These are phyloP conservation scores for Barnettozyma sp. DNA, from an alignment of 805 yeast species.

Conservation along the genomic window DNA sequence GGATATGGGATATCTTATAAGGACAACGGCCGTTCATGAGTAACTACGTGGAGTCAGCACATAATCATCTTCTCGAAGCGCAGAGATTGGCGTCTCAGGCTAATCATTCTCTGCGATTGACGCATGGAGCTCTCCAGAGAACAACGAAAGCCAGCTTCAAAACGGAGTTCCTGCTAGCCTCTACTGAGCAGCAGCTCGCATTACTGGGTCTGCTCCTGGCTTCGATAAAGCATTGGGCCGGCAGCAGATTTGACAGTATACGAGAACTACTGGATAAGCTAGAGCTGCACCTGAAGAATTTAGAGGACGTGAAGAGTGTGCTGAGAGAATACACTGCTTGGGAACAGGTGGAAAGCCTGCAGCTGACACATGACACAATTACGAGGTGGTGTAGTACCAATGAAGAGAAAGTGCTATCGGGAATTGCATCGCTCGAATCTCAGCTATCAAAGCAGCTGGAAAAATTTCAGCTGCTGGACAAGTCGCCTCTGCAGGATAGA, in stretches of 20 bases:
- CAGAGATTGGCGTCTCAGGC: conserved; percentile 4
- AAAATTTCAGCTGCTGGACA: conserved; percentile 24
- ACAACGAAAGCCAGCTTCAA: conserved; percentile 24
- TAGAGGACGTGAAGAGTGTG: conserved; percentile 29
- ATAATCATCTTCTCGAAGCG: neutral
- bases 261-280: conserved; percentile 21
- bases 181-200: conserved; percentile 42
- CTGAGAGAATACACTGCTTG: conserved; percentile 43
- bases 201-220: conserved; percentile 30
- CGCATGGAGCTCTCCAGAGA: neutral
- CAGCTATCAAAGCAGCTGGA: conserved; percentile 2
- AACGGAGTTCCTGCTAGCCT: conserved; percentile 37
- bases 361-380: conserved; percentile 11
- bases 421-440: conserved; percentile 15
- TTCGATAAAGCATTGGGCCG: conserved; percentile 27
- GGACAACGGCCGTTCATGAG: no score
- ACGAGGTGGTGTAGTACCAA: conserved; percentile 12
- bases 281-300: conserved; percentile 26
- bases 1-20: no score
- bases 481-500: conserved; percentile 23
- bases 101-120: neutral
- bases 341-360: conserved; percentile 28
- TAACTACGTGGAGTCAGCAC: conserved; percentile 16
- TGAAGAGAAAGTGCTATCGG: conserved; percentile 26
- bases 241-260: conserved; percentile 22